Evolutionary conservation across 1,284 basidiomycete genomes (phyloP).

Genomic region (Coniophora puteana): DNA sequence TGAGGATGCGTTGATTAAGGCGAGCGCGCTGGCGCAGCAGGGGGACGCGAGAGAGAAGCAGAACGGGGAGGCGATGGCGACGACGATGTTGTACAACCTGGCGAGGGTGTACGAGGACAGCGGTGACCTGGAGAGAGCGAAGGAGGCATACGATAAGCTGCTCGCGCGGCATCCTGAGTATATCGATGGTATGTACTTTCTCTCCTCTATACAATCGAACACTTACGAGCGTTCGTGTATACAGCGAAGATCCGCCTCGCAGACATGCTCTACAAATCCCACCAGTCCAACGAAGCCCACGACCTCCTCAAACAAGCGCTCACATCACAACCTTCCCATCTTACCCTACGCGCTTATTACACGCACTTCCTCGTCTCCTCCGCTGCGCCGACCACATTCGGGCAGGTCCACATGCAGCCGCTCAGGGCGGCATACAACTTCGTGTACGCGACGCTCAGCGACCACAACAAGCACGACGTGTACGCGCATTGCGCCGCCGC

Average conservation of each 20-base stretch:
- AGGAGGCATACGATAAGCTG: slow-evolving; percentile 83
- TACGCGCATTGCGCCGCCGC: slow-evolving; percentile 89
- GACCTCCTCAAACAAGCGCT: slow-evolving; percentile 85
- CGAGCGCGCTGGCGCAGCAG: slow-evolving; percentile 43
- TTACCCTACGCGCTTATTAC: slow-evolving; percentile 85
- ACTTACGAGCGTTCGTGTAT: slow-evolving; percentile 9
- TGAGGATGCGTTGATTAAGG: slow-evolving; percentile 63
- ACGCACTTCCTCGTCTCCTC: slow-evolving; percentile 84
- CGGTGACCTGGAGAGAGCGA: slow-evolving; percentile 68
- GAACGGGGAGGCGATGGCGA: slow-evolving; percentile 76
- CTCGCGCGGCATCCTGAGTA: slow-evolving; percentile 88
- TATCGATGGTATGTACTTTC: slow-evolving; percentile 70
- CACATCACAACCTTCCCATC: slow-evolving; percentile 62
- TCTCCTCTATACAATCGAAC: slow-evolving; percentile 1
- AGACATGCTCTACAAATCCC: slow-evolving; percentile 65
- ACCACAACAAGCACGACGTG: slow-evolving; percentile 81
- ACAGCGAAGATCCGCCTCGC: slow-evolving; percentile 89
- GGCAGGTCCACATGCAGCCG: too few relatives aligned
- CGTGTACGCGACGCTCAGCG: slow-evolving; percentile 79
- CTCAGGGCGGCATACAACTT: slow-evolving; percentile 84
- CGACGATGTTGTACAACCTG: slow-evolving; percentile 85
- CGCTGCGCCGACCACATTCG: slow-evolving; percentile 53
- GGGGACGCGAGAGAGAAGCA: too few relatives aligned
- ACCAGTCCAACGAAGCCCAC: slow-evolving; percentile 77
- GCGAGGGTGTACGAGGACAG: slow-evolving; percentile 85